These are phyloP conservation scores for Nicotiana paniculata DNA, from an alignment of 257 asterid genomes.

Conservation along the genomic window DNA sequence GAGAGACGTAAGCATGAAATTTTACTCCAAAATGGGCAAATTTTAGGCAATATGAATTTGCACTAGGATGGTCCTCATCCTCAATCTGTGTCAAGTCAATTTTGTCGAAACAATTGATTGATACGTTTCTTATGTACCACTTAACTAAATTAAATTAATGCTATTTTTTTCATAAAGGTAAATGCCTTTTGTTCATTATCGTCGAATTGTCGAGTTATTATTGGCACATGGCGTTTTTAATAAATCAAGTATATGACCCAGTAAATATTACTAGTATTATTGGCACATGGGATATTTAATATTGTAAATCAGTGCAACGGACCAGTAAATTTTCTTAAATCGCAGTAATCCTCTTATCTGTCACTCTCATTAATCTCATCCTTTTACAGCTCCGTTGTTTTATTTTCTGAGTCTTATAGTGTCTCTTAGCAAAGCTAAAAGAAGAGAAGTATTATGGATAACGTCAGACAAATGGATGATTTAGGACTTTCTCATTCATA, in stretches of 20 bases:
- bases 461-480: background rate
- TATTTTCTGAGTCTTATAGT: background rate
- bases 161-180: background rate
- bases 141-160: background rate
- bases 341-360: background rate
- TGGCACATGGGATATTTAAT: background rate
- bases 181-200: background rate
- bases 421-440: background rate
- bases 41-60: background rate
- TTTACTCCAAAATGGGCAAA: background rate
- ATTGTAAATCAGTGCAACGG: background rate
- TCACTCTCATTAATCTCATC: background rate
- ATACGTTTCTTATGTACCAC: background rate
- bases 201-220: background rate
- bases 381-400: background rate
- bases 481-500: background rate
- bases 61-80: background rate
- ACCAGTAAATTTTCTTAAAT: background rate
- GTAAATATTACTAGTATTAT: background rate
- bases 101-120: background rate
- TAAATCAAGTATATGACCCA: background rate
- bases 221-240: background rate
- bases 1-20: background rate
- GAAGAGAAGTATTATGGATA: background rate
- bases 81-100: background rate